These are phyloP conservation scores for Cyclotella choctawhatcheeana DNA, from an alignment of 108 stramenopile species.

Conservation along the genomic window DNA sequence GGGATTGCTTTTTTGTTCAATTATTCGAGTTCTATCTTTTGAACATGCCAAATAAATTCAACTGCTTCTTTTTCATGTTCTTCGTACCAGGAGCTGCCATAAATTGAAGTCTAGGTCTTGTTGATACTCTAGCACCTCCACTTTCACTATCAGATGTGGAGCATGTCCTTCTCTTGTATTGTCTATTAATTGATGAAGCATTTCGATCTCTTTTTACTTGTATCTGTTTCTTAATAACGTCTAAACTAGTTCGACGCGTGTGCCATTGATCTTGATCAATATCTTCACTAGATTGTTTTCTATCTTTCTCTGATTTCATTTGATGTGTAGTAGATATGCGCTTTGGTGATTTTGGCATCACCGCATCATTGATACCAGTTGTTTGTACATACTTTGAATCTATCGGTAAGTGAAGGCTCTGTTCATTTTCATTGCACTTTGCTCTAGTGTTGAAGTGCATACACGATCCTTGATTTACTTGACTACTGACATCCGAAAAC, in stretches of 20 bases:
- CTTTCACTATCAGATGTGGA: background rate
- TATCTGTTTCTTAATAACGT: conserved; percentile 1
- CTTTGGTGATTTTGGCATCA: no score
- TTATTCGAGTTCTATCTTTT: conserved; percentile 16
- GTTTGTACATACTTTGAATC: no score
- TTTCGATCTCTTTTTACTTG: background rate
- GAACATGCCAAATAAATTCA: conserved; percentile 28
- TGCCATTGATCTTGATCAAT: background rate
- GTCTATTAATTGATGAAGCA: background rate
- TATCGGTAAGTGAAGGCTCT: no score
- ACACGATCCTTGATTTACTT: no score
- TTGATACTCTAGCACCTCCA: background rate
- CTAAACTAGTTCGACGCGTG: background rate
- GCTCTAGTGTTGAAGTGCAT: no score
- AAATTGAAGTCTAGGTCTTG: conserved; percentile 21
- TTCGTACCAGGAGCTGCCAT: conserved; percentile 30
- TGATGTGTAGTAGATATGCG: no score
- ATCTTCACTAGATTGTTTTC: background rate
- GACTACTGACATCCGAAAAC: no score
- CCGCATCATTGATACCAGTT: no score
- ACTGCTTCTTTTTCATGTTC: conserved; percentile 38
- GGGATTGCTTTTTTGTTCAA: no score
- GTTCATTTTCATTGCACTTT: no score
- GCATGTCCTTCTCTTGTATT: background rate
- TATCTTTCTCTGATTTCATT: background rate